These are phyloP conservation scores for Didymella segeticola DNA, from an alignment of 2,329 filamentous ascomycete species.

Conservation along the genomic window DNA sequence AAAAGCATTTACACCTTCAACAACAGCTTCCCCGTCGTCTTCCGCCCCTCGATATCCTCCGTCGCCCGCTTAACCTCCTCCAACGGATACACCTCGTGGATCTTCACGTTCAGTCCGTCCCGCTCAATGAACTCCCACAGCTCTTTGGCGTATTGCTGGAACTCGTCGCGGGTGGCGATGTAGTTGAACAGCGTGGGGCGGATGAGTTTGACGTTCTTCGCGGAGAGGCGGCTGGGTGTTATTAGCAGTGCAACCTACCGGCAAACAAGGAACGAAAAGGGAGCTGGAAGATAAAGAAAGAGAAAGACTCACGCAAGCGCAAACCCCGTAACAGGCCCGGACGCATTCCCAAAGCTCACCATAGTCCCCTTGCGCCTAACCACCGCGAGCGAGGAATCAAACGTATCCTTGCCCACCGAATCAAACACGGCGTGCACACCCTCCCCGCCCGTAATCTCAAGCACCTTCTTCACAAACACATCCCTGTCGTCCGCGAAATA, in stretches of 20 bases:
- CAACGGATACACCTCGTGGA: slow-evolving; percentile 80
- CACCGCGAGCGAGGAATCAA: slow-evolving; percentile 77
- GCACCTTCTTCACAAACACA: slow-evolving; percentile 57
- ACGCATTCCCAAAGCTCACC: slow-evolving; percentile 81
- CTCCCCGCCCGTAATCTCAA: slow-evolving; percentile 72
- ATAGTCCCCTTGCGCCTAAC: slow-evolving; percentile 79
- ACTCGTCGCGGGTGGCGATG: slow-evolving; percentile 64
- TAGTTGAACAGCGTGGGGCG: slow-evolving; percentile 79
- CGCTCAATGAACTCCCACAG: slow-evolving; percentile 74
- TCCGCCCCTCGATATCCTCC: slow-evolving; percentile 76
- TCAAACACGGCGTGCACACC: slow-evolving; percentile 84
- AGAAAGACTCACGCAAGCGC: slow-evolving; percentile 62
- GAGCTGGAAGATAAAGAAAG: neutral
- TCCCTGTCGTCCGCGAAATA: slow-evolving; percentile 64
- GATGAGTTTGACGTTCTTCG: slow-evolving; percentile 79
- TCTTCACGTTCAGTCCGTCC: slow-evolving; percentile 72
- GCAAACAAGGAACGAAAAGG: no score
- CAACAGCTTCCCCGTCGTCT: slow-evolving; percentile 83
- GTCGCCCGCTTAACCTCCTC: slow-evolving; percentile 76
- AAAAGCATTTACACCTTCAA: slow-evolving; percentile 62
- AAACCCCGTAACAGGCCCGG: slow-evolving; percentile 77
- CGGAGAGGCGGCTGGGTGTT: slow-evolving; percentile 58
- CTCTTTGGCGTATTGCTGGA: slow-evolving; percentile 72
- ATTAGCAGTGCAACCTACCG: neutral
- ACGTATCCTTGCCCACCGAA: slow-evolving; percentile 83